Base-by-base conservation (phyloP, 2,329 filamentous ascomycete genomes). In the Aureobasidium sp. region DNA sequence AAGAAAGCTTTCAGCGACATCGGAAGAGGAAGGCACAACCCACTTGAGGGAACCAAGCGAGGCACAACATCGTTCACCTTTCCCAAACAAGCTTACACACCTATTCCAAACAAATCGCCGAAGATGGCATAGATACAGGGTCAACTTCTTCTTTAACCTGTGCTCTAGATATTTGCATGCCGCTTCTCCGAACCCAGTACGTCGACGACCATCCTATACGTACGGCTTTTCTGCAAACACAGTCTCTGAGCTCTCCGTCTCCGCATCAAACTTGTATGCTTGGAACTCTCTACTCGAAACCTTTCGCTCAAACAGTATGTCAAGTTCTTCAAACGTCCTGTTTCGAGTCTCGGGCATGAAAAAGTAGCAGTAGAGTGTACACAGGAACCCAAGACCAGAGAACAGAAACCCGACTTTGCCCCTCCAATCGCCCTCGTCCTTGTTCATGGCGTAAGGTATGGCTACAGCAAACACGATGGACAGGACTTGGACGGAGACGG, bases 401-500 rank as follows among this genome's bases (percentile, higher is more conserved):
- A 69, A 73, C 35, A 73, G 66, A 62, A 74, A 71, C 1, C 70
- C 71, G 8, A 71, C 62, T 43, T 72, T 72, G 11, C 69, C 69
- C 21, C 67, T 58, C 40, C 72, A 64, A 59, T 72, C 67, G 13
- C 67, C 70, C 51, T 70, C 40, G 51, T 70, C 70, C 9, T 69
- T 66, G 51, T 69, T 70, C 58, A 71, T 69, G 15, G 69, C 65
- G 53, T 71, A 72, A 0, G 69, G 69, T 29, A 71, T 69, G 0
- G 67, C 68, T 37, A 71, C 66, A 19, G 57, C 61, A 21, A 64
- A 57, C 6, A 64, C 57, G 31, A 57, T 57, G 17, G 54, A 54
- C n/a, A 65, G n/a, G 10, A 62, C 45, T 38, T 64, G 63, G 15
- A 62, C 54, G 11, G 47, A 50, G 4, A 68, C 67, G 8, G 60